phyloP scores from a whole-genome alignment of 768 basidiomycete species.

The Boletus rubroflammeus region DNA sequence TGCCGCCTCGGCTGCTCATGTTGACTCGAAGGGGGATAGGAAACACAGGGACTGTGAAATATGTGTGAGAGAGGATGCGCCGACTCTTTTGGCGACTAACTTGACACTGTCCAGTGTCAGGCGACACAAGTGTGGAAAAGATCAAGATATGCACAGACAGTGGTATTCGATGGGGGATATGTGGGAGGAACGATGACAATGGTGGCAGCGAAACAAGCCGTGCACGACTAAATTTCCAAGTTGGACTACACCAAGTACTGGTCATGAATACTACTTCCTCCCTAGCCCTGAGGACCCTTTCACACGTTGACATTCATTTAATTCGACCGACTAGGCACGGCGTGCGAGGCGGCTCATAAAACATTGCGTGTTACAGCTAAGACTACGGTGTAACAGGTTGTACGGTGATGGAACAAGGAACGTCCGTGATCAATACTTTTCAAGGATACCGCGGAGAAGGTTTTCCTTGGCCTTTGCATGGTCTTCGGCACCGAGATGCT shows the following conservation, averaged over 20 bases:
- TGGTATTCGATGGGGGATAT: conserved; percentile 4
- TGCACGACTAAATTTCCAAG: not conserved
- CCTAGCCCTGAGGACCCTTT: conserved; percentile 7
- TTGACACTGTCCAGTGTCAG: not conserved
- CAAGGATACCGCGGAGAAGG: conserved; percentile 33
- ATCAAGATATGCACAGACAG: not conserved
- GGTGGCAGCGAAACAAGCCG: conserved; percentile 11
- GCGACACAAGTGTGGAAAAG: not conserved
- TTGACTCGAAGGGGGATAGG: conserved; percentile 7
- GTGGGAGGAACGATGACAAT: conserved; percentile 1
- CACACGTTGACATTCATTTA: conserved; percentile 21
- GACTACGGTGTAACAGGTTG: conserved; percentile 6
- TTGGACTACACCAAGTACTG: not conserved
- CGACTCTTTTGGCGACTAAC: conserved; percentile 3
- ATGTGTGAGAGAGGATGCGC: not conserved
- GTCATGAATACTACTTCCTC: not conserved
- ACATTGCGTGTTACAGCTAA: not conserved
- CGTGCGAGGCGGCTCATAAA: not conserved
- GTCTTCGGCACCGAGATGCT: conserved; percentile 34
- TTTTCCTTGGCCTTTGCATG: conserved; percentile 33
- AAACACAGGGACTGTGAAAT: not conserved
- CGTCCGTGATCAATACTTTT: conserved; percentile 26
- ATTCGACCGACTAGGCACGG: not conserved
- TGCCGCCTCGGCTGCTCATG: conserved; percentile 63
- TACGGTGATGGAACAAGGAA: not conserved